Percentiles rank a stretch among this genome's conserved stretches.
Evolutionary conservation across 257 asterid species (phyloP).

Genomic region (Solanum microdontum): DNA sequence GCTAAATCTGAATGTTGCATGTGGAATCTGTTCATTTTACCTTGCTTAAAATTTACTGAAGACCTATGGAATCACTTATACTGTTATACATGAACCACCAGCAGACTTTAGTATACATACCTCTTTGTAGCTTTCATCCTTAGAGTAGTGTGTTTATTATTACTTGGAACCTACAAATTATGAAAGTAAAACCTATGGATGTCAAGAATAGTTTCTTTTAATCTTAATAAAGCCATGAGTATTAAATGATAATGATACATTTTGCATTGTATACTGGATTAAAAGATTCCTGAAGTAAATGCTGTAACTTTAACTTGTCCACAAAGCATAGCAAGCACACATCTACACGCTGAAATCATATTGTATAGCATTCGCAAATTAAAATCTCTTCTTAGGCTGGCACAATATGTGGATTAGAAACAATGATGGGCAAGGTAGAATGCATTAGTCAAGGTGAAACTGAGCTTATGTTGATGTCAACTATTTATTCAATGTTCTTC

Average conservation of each 20-base stretch:
- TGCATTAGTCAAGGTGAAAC: neutral
- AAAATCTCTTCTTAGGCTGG: neutral
- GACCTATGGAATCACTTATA: neutral
- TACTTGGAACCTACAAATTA: neutral
- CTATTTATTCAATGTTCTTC: neutral
- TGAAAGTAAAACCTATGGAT: neutral
- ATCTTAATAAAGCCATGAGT: neutral
- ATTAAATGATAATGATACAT: neutral
- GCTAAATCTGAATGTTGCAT: neutral
- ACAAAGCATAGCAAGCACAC: neutral
- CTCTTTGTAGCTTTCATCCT: neutral
- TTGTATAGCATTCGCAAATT: neutral
- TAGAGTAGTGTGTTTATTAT: neutral
- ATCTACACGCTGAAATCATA: neutral
- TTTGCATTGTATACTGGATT: neutral
- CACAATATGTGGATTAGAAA: neutral
- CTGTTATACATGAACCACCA: neutral
- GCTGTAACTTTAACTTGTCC: neutral
- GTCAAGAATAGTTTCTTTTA: neutral
- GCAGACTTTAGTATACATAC: neutral
- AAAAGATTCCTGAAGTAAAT: neutral
- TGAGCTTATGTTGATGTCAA: slow-evolving; percentile 1
- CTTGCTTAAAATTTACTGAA: neutral
- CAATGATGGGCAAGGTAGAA: neutral
- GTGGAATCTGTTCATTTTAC: neutral